Percentiles rank a stretch among this genome's conserved stretches.
Evolutionary conservation across 2,329 filamentous ascomycete species (phyloP).

Genomic region (Curvularia spicifera): DNA sequence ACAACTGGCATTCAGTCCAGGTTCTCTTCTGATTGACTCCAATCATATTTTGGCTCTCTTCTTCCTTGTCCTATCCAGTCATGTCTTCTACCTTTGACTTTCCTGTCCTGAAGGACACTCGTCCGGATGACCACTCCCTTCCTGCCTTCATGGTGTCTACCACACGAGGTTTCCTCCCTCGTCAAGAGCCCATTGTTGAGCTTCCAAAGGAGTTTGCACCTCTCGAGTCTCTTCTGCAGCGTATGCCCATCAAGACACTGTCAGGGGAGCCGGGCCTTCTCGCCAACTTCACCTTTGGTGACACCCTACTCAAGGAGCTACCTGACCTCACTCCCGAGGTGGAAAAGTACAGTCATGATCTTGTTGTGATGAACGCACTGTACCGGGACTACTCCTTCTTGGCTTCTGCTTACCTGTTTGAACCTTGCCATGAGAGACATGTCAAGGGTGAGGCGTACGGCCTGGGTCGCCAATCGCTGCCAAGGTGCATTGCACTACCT

Average conservation of each 20-base stretch:
- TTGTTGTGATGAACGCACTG: constrained; percentile 81
- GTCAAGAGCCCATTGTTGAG: constrained; percentile 55
- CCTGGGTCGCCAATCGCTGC: constrained; percentile 74
- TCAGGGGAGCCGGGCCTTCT: constrained; percentile 79
- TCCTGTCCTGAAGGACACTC: constrained; percentile 67
- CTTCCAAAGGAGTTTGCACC: constrained; percentile 77
- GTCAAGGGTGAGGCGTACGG: constrained; percentile 75
- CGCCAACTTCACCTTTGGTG: constrained; percentile 74
- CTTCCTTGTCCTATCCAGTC: constrained; percentile 47
- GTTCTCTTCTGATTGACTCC: constrained; percentile 5
- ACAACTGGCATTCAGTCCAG: constrained; percentile 7
- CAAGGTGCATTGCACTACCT: constrained; percentile 76
- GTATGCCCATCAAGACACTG: constrained; percentile 78
- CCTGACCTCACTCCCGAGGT: constrained; percentile 77
- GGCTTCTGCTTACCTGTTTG: constrained; percentile 85
- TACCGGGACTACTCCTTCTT: constrained; percentile 94
- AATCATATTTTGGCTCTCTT: constrained; percentile 3
- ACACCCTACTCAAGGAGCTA: constrained; percentile 73
- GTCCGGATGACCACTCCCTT: constrained; percentile 66
- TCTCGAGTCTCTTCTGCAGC: constrained; percentile 73
- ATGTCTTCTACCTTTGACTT: constrained; percentile 55
- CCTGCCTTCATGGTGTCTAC: constrained; percentile 82
- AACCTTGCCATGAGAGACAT: constrained; percentile 84
- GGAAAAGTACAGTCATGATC: constrained; percentile 73
- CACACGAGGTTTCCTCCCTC: constrained; percentile 74